Percentiles rank a stretch among this genome's conserved stretches.
phyloP scores from a whole-genome alignment of 169 alveolate species.

The Fabrea salina region DNA sequence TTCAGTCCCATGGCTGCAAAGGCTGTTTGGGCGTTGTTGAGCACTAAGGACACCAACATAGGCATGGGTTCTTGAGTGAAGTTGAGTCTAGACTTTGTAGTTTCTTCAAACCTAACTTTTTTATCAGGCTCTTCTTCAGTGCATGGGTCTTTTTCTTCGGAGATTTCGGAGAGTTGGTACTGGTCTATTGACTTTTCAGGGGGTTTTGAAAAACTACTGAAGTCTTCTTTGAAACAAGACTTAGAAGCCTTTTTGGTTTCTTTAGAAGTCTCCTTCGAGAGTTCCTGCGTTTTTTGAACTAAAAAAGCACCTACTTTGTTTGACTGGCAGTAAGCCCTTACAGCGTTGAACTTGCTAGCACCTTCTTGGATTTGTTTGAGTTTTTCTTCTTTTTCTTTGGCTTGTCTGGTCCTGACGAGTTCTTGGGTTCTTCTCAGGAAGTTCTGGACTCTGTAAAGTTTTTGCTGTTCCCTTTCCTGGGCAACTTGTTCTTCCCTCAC shows the following conservation, averaged over 20 bases:
- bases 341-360: slow-evolving; percentile 18
- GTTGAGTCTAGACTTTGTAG: background rate
- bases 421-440: slow-evolving; percentile 14
- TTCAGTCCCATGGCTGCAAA: background rate
- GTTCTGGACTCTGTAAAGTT: background rate
- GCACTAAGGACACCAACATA: background rate
- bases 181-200: background rate
- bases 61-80: background rate
- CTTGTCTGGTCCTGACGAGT: background rate
- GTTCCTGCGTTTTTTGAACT: background rate
- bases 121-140: background rate
- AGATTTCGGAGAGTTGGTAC: background rate
- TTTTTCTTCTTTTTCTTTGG: background rate
- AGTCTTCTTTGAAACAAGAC: background rate
- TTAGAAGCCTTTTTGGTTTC: background rate
- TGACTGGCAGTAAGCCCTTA: background rate
- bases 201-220: background rate
- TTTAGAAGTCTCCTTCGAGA: background rate
- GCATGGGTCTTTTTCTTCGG: background rate
- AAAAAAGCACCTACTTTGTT: background rate
- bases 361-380: background rate
- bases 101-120: background rate
- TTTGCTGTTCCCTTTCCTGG: background rate
- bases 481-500: slow-evolving; percentile 12
- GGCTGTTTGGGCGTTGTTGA: background rate